phyloP scores from a whole-genome alignment of 202 grass and related monocot genomes.

The Panicum virgatum region DNA sequence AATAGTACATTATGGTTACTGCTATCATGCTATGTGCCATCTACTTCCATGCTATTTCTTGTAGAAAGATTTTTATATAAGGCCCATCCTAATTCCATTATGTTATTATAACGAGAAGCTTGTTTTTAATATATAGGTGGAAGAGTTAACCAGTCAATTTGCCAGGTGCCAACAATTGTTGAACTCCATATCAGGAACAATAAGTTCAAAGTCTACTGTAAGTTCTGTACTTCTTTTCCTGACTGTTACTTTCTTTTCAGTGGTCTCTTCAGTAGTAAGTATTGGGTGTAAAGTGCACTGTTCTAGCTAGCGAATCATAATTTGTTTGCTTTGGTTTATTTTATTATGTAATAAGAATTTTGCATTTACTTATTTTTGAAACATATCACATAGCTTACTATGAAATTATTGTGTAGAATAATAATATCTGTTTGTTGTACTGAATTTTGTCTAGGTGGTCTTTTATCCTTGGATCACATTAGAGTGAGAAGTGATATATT shows the following conservation, averaged over 20 bases:
- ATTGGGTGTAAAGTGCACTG: background rate
- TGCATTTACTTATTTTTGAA: conserved; percentile 21
- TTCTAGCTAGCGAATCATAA: conserved; percentile 10
- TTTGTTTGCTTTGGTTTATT: background rate
- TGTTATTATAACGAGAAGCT: conserved; percentile 17
- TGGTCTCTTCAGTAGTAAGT: background rate
- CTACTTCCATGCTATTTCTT: conserved; percentile 2
- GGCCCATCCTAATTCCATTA: background rate
- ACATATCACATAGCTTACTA: background rate
- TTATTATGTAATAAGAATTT: background rate
- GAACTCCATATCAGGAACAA: conserved; percentile 85
- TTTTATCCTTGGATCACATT: background rate
- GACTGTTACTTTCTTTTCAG: background rate
- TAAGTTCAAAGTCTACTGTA: conserved; percentile 80
- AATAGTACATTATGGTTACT: background rate
- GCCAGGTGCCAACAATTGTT: conserved; percentile 75
- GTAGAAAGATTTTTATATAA: conserved; percentile 18
- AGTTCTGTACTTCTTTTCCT: conserved; percentile 25
- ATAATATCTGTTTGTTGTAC: background rate
- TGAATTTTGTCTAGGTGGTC: background rate
- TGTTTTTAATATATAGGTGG: conserved; percentile 58
- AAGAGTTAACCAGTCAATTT: conserved; percentile 84
- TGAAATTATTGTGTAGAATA: background rate
- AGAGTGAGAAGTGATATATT: background rate
- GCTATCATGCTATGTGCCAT: background rate